Base-by-base conservation (phyloP, 164 flowering plant genomes). In the Tetracentron sinense region DNA sequence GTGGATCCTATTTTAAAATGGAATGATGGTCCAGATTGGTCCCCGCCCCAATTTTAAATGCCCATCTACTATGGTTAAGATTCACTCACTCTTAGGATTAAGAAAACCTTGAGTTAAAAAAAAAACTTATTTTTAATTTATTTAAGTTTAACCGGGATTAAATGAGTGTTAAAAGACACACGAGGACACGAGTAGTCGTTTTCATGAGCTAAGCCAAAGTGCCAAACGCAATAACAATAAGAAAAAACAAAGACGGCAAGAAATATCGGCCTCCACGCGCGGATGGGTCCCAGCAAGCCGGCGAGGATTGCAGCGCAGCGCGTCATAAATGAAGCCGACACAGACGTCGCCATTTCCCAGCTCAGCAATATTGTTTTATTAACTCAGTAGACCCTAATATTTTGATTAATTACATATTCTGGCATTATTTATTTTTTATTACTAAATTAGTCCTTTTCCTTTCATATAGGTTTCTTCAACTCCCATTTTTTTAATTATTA, bases 241-340 rank as follows among this genome's bases (percentile, higher is more conserved):
- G 16, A 7, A 48, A 16, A 16, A 19, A 6, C 20, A 4, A 11
- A 56, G 42, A 58, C 14, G n/a, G 15, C 48, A 42, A 30, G 48
- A 58, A 23, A 7, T n/a, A 35, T 38, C 26, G 28, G n/a, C 44
- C 56, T 21, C 31, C 49, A 47, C 62, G 62, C 62, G 31, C 29
- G 31, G 17, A 5, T 12, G 33, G 50, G 4, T 35, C 51, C 48
- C 23, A 10, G 11, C 3, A 22, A 65, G 62, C 56, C 56, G 47
- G n/a, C 12, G 44, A 33, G 3, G 7, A 2, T n/a, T 57, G 10
- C 54, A 65, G 70, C 70, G 23, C 65, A 60, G 60, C 64, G 59
- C 64, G 61, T 56, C 60, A 56, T 19, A 29, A 23, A 6, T n/a
- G 47, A 56, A 61, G 66, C 66, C 42, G 42, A 35, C 42, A 35